Evolutionary conservation across 805 yeast species (phyloP).

Genomic region (Clavispora fructus): DNA sequence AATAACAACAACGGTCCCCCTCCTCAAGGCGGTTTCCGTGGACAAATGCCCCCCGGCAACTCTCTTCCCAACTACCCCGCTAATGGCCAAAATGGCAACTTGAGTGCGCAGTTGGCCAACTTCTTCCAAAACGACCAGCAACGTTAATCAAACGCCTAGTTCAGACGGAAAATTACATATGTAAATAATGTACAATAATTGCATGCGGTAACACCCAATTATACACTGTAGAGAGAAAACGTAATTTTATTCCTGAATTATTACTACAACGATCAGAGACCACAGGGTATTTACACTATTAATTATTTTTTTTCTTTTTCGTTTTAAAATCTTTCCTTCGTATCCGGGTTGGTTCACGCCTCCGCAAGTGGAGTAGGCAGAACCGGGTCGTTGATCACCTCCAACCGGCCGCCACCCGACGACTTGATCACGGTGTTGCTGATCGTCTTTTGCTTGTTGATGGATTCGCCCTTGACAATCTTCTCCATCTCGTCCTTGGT

Average conservation of each 20-base stretch:
- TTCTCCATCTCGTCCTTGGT: conserved; percentile 86
- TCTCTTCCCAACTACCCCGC: conserved; percentile 8
- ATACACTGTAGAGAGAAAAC: background rate
- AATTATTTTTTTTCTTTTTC: background rate
- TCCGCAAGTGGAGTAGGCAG: conserved; percentile 13
- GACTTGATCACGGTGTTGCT: conserved; percentile 60
- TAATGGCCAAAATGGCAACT: conserved; percentile 20
- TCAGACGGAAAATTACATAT: background rate
- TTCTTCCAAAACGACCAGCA: conserved; percentile 26
- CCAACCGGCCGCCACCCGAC: conserved; percentile 14
- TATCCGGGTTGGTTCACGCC: background rate
- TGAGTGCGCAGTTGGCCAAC: conserved; percentile 35
- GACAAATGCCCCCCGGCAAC: conserved; percentile 6
- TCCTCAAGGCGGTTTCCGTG: conserved; percentile 9
- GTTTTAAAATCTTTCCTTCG: background rate
- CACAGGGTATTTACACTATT: background rate
- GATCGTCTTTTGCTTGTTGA: conserved; percentile 61
- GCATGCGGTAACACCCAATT: background rate
- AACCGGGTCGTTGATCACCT: conserved; percentile 14
- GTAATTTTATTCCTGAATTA: background rate
- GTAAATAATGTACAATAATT: conserved; percentile 1
- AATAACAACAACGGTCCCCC: conserved; percentile 13
- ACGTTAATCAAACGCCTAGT: background rate
- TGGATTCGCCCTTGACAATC: conserved; percentile 72
- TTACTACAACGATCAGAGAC: background rate